Base-by-base conservation (phyloP, 345 rosid species). In the Pistacia integerrima region DNA sequence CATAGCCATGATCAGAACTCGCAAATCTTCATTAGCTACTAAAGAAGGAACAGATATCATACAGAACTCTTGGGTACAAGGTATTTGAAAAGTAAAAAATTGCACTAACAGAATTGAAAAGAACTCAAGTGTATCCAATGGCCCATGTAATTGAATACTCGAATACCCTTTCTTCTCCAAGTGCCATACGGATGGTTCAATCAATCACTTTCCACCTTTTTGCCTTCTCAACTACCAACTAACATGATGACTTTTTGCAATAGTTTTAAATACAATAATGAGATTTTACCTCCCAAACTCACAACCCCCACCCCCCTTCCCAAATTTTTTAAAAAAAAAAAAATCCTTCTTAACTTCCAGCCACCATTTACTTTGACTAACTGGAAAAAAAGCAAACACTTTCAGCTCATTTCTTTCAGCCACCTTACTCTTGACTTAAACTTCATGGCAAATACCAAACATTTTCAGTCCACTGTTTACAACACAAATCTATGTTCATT, bases 1-100 rank as follows among this genome's bases (percentile, higher is more conserved):
- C 8, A 25, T 46, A 25, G 8, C 41, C 18, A 67, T 41, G 20
- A 52, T 69, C 28, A 80, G 79, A 17, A 64, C 70, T 54, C n/a
- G 69, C 10, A 55, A 64, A 74, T 52, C 14, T 36, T 65, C 16
- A 38, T 8, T 18, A 33, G 20, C 11, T 62, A 74, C 30, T n/a
- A 11, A 51, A 14, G 10, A 55, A 73, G 58, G 28, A 18, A 61
- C 60, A 20, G 5, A 18, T 18, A 12, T 61, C 52, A 3, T n/a
- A 41, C 11, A 56, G 13, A 56, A 68, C 33, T 30, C 38, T 33
- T 6, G 49, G 64, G 49, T 28, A 13, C 68, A 11, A 60, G 28
- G 16, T 22, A 63, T 13, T 73, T 8, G 28, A 30, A 28, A 25
- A 28, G 14, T 10, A 16, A 25, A 20, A 16, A 4, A 57, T 36